Evolutionary conservation across 2,329 filamentous ascomycete species (phyloP).

Genomic region (Colletotrichum truncatum): DNA sequence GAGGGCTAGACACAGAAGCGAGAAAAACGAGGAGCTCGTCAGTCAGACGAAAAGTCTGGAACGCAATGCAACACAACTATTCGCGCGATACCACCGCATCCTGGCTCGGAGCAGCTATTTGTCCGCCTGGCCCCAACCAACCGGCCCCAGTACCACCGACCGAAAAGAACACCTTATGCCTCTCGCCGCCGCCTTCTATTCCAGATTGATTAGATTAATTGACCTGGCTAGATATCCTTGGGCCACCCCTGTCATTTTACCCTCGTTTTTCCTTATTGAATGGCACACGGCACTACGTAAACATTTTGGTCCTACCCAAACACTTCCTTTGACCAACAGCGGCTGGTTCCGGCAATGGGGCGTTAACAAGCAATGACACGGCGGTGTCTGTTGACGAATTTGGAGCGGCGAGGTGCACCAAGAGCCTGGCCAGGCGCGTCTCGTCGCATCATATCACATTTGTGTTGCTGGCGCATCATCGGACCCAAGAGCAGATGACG

Average conservation of each 20-base stretch:
- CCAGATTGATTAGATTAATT: slow-evolving; percentile 31
- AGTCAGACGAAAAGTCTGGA: background rate
- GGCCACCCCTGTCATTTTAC: background rate
- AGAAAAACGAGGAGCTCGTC: slow-evolving; percentile 4
- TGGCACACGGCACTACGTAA: no score
- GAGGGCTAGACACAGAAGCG: slow-evolving; percentile 5
- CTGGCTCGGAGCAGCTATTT: slow-evolving; percentile 25
- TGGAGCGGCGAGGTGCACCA: background rate
- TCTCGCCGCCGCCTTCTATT: slow-evolving; percentile 19
- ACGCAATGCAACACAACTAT: slow-evolving; percentile 13
- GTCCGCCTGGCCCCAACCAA: slow-evolving; percentile 3
- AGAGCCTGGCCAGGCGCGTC: slow-evolving; percentile 1
- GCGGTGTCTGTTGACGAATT: background rate
- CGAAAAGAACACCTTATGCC: slow-evolving; percentile 23
- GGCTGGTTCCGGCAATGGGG: slow-evolving; percentile 12
- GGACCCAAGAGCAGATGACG: background rate
- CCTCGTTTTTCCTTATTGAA: background rate
- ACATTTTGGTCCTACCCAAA: background rate
- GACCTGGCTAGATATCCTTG: slow-evolving; percentile 1
- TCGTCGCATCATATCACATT: slow-evolving; percentile 5
- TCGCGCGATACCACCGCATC: slow-evolving; percentile 14
- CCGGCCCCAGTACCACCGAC: slow-evolving; percentile 11
- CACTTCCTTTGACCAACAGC: background rate
- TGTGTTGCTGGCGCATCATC: slow-evolving; percentile 7
- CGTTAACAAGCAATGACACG: slow-evolving; percentile 6